These are phyloP conservation scores for Cordyceps javanica DNA, from an alignment of 2,329 filamentous ascomycete genomes.

Conservation along the genomic window DNA sequence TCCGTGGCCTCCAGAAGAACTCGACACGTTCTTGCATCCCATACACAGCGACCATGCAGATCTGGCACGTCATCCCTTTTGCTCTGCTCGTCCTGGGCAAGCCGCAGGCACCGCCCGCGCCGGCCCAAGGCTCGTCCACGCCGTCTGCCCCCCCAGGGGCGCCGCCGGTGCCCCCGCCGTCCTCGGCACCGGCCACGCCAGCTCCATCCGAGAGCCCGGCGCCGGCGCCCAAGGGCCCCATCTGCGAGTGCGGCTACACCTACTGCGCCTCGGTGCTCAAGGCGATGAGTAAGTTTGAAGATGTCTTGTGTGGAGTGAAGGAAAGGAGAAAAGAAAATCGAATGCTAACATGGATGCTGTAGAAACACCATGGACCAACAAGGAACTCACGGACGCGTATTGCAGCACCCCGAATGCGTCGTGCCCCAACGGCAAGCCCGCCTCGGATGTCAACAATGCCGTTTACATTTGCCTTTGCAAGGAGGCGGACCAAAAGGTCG, in stretches of 20 bases:
- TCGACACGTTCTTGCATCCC: background rate
- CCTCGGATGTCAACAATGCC: slow-evolving; percentile 25
- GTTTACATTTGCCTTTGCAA: slow-evolving; percentile 35
- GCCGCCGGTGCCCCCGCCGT: slow-evolving; percentile 17
- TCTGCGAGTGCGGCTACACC: slow-evolving; percentile 37
- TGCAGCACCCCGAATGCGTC: slow-evolving; percentile 31
- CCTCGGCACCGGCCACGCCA: background rate
- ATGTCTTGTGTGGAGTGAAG: accelerated
- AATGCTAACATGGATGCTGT: background rate
- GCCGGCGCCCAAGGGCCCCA: slow-evolving; percentile 21
- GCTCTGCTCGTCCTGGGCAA: slow-evolving; percentile 13
- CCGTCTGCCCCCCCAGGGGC: slow-evolving; percentile 19
- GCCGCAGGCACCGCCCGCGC: slow-evolving; percentile 16
- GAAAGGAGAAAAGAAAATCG: background rate
- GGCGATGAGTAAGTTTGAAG: slow-evolving; percentile 26
- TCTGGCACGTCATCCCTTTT: slow-evolving; percentile 3
- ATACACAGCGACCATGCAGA: background rate
- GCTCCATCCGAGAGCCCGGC: slow-evolving; percentile 14
- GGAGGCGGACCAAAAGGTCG: slow-evolving; percentile 25
- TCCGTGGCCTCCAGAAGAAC: background rate
- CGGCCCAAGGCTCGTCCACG: slow-evolving; percentile 11
- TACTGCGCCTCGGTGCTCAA: slow-evolving; percentile 35
- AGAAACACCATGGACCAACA: slow-evolving; percentile 29
- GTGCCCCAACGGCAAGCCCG: slow-evolving; percentile 26
- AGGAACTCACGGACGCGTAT: slow-evolving; percentile 29